Evolutionary conservation across 208 protist species (phyloP).

Genomic region (Acanthamoeba sp.): DNA sequence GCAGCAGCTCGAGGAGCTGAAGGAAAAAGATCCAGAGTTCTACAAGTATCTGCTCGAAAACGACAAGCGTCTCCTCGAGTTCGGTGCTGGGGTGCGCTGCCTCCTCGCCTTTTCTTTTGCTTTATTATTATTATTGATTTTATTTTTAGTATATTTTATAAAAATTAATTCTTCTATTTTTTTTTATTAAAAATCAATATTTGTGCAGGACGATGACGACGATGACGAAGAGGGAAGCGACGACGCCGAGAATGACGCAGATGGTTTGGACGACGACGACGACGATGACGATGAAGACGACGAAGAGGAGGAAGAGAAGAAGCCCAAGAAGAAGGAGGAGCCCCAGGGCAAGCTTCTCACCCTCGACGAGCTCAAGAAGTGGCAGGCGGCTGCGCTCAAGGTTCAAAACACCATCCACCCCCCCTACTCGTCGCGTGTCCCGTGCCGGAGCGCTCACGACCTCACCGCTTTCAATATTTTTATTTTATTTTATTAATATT

Average conservation of each 20-base stretch:
- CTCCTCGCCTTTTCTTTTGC: neutral
- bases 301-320: constrained; percentile 25
- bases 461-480: too few species aligned
- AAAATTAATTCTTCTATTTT: neutral
- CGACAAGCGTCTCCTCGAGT: constrained; percentile 60
- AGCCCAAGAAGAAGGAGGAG: neutral
- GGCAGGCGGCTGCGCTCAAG: neutral
- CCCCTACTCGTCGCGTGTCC: neutral
- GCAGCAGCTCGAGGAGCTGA: constrained; percentile 73
- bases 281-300: constrained; percentile 31
- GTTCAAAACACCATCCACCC: neutral
- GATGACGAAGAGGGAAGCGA: neutral
- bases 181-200: neutral
- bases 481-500: neutral
- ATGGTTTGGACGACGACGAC: neutral
- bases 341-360: constrained; percentile 24
- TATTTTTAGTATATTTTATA: too few species aligned
- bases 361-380: neutral
- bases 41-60: constrained; percentile 60
- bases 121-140: too few species aligned
- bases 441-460: too few species aligned
- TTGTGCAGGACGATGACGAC: neutral
- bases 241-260: neutral
- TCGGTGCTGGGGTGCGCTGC: neutral
- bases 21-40: constrained; percentile 76